These are phyloP conservation scores for Rubus parviflorus DNA, from an alignment of 306 rosid genomes.

Conservation along the genomic window DNA sequence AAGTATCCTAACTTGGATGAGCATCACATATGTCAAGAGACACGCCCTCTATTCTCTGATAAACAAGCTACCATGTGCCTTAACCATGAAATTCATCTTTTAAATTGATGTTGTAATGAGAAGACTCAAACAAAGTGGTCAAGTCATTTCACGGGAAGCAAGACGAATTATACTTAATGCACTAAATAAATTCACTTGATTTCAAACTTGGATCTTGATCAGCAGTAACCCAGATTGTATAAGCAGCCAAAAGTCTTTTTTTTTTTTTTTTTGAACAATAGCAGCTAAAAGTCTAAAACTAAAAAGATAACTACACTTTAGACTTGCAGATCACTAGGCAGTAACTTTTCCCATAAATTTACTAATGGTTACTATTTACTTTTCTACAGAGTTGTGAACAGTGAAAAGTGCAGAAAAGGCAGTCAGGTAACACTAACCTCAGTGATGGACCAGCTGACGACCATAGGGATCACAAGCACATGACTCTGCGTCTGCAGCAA, in stretches of 20 bases:
- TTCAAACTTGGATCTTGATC: neutral
- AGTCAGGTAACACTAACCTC: slow-evolving; percentile 62
- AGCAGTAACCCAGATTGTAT: neutral
- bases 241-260: too few relatives aligned
- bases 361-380: neutral
- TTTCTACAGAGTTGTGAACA: neutral
- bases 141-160: neutral
- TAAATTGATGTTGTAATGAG: too few relatives aligned
- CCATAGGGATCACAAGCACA: slow-evolving; percentile 63
- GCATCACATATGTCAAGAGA: neutral
- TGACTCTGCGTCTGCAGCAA: slow-evolving; percentile 54
- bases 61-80: neutral
- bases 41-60: neutral
- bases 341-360: neutral
- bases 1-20: neutral
- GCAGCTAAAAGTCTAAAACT: too few relatives aligned
- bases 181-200: neutral
- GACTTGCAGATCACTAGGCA: neutral
- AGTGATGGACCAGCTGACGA: slow-evolving; percentile 76
- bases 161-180: neutral
- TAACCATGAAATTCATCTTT: neutral
- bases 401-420: slow-evolving; percentile 8
- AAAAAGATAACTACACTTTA: neutral
- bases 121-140: neutral
- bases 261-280: too few relatives aligned